Evolutionary conservation across 352 stramenopile genomes (phyloP), one percentile per base, ranked within the genome.

Genomic region (Globisporangium nodosum): DNA sequence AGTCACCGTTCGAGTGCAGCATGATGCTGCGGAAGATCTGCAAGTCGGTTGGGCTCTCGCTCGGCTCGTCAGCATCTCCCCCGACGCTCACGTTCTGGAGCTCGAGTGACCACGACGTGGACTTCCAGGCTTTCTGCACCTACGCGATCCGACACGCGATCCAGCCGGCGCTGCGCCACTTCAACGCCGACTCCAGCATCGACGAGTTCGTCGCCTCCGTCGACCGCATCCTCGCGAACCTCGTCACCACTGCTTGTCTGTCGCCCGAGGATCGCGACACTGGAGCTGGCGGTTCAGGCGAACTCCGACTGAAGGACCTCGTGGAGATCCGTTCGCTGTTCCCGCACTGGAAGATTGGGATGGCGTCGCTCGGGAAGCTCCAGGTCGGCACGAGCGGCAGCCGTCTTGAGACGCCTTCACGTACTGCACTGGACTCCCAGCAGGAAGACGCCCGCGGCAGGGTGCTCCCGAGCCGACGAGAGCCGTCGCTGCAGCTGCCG

Each of bases 21-120:
- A 78, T 83, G 66, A 52, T 71, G 9, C 74, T 87, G 46, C 74
- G 76, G 30, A 85, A 83, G 55, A 50, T 89, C 9, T 84, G 73
- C 65, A 85, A 86, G 53, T 49, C 66, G 1, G 64, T 81, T 0
- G 79, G 79, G 3, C 85, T 86, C 40, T 63, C 67, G 7, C 49
- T 84, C 18, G 43, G 24, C 9, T 31, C 61, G 24, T 63, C 58
- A 1, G 39, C 60, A 15, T 39, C 64, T 11, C 52, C 54, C 7
- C 60, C 56, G 16, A 48, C 53, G 21, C 39, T 76, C 48, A 64
- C 64, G 20, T 65, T 71, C 48, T 75, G 62, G 63, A 56, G 52
- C 15, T 56, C 61, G 12, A 57, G 66, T 9, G 57, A 67, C 7
- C 54, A 60, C 27, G 63, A 68, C 16, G 69, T 88, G 1, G 73